Percentiles rank a stretch among this genome's conserved stretches.
Evolutionary conservation across 345 rosid genomes (phyloP).

Genomic region (Arabidopsis thaliana): DNA sequence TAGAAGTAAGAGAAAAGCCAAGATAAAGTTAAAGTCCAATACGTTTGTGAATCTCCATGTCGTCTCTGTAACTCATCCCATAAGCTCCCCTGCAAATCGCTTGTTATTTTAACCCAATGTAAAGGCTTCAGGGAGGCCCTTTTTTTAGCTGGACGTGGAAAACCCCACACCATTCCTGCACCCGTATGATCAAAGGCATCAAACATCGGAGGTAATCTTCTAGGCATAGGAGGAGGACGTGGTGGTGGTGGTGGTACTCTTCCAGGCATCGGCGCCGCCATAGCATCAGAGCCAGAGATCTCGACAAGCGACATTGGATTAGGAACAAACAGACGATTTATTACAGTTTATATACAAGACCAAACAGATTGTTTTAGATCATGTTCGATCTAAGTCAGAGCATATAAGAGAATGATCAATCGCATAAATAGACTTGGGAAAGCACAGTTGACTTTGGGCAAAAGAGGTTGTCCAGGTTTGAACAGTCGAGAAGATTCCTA

Average conservation of each 20-base stretch:
- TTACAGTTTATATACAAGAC: no score
- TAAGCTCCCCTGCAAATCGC: slow-evolving; percentile 97
- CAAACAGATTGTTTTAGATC: no score
- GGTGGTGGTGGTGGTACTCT: neutral
- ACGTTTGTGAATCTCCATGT: slow-evolving; percentile 86
- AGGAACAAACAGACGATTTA: no score
- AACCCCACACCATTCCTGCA: slow-evolving; percentile 79
- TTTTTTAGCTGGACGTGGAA: slow-evolving; percentile 59
- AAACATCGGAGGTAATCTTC: slow-evolving; percentile 27
- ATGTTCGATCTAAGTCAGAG: no score
- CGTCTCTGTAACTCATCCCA: slow-evolving; percentile 94
- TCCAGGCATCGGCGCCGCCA: no score
- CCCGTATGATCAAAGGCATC: slow-evolving; percentile 49
- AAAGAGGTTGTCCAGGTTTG: no score
- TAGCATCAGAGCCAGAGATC: no score
- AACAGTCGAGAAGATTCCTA: no score
- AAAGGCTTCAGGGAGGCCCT: slow-evolving; percentile 92
- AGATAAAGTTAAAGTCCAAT: slow-evolving; percentile 41
- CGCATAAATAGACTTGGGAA: no score
- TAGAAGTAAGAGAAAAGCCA: slow-evolving; percentile 24
- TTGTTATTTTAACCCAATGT: slow-evolving; percentile 98
- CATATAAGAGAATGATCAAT: no score
- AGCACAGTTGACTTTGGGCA: no score
- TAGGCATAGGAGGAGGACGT: slow-evolving; percentile 40
- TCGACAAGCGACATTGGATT: no score